Base-by-base conservation (phyloP, 805 yeast species). In the Teunomyces panamensis region DNA sequence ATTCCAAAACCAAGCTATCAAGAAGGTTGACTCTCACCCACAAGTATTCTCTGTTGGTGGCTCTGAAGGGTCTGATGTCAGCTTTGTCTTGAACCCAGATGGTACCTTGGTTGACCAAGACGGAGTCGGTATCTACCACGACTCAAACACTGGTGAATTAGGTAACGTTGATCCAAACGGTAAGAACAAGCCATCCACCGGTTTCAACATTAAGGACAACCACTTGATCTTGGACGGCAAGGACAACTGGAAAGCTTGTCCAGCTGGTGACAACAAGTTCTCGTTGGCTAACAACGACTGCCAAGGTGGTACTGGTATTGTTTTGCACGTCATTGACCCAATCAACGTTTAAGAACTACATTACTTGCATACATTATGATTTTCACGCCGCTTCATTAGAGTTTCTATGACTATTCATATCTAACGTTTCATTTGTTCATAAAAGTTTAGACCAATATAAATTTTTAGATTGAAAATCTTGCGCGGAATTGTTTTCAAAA, bases 121-220 rank as follows among this genome's bases (percentile, higher is more conserved):
- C 46, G 65, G 66, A n/a, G 51, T 54, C 42, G 68, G 64, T 13
- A 52, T 67, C 44, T 57, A 57, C 49, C 56, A 62, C 53, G 63
- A 65, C 54, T 48, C 58, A 14, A 45, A 43, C 42, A 60, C 67
- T 26, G 72, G 72, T 16, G 71, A 65, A 44, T 54, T 67, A 39
- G 71, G 72, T 27, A 52, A 56, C 27, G 67, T 64, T 44, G 64
- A 60, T 30, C 69, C 70, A 10, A 60, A 56, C 47, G 69, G 69
- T 35, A 49, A 62, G 30, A 56, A 59, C 49, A 59, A 58, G 17
- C 66, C 74, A 42, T 59, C 74, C 27, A 49, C 65, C 13, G 72
- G 75, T 3, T 78, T 73, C 56, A 53, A 74, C 24, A 64, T 78
- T 52, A 27, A 55, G 6, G 58, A 64, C 41, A 76, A 73, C 33